Evolutionary conservation across 148 eudicot genomes (phyloP), one percentile per base, ranked within the genome.

Genomic region (Amaranthus cruentus): DNA sequence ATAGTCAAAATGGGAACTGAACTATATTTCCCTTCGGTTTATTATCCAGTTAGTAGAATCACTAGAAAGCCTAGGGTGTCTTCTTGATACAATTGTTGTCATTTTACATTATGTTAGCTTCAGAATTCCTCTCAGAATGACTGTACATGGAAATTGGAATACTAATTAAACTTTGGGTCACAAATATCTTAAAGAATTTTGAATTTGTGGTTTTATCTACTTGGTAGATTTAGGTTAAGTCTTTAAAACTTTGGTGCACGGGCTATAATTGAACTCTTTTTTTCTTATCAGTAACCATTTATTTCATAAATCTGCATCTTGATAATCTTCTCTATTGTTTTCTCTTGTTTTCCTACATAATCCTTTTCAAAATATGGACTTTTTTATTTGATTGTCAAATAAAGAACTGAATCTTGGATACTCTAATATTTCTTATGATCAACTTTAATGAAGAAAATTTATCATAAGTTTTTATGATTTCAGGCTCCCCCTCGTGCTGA

Each of bases 401-500:
- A 13, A 51, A 9, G 15, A 9, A 51, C 4, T 58, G n/a, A 15
- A 50, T 0, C 18, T 48, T 38, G 5, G 50, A 73, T 7, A 12
- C 74, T 59, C 61, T 47, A 44, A 11, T 44, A 51, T 43, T 44
- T 15, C 21, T 50, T 42, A 18, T 56, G 18, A 3, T 59, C 6
- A 21, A 13, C 7, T 50, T 10, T 7, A 43, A 43, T 64, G 38
- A 57, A 0, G n/a, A 10, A 10, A 46, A 38, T n/a, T 15, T 42
- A 15, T 60, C 38, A 54, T 12, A 51, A 49, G 49, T 73, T 63
- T 14, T 67, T 73, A 48, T 65, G 50, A 66, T 84, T 87, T 79
- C 89, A 95, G 98, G 98, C 97, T 73, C 96, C 98, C 69, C 96
- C 98, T 76, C 97, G 96, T 72, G 90, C 89, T 62, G 97, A 91